Base-by-base conservation (phyloP, 2,329 filamentous ascomycete genomes). In the Aspergillus awamori region DNA sequence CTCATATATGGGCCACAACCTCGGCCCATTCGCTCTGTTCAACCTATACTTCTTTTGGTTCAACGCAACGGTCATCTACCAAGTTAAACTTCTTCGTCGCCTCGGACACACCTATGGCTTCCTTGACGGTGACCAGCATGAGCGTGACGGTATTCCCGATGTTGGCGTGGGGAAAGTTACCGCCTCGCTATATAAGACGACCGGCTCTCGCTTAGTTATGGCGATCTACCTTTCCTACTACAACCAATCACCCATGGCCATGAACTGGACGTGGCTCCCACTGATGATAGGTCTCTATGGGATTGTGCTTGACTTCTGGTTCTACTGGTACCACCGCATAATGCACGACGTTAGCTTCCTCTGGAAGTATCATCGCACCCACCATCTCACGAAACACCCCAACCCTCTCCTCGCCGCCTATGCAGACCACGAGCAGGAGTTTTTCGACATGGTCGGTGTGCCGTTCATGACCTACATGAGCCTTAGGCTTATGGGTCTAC, bases 241-340 rank as follows among this genome's bases (percentile, higher is more conserved):
- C 10, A 53, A 59, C 11, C 53, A 59, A 30, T 22, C 53, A 30
- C 62, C 62, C 6, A 38, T 49, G 5, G 38, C 45, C 6, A 59
- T 64, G 30, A 43, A 41, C 20, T 65, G 63, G 62, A 13, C 48
- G 43, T 64, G 64, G 64, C 62, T 62, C 28, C 59, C 60, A 30
- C 57, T 64, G 3, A 48, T 61, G 43, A 62, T 61, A 8, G 59
- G 59, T 13, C 54, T 64, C 15, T 66, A 66, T 20, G 62, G 57
- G 1, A 57, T 66, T 30, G 51, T 63, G 24, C 62, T 66, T 24
- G 64, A 66, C 48, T 64, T 66, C n/a, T 66, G 64, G 64, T 66
- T 62, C 56, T 66, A 66, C 22, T 60, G 59, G 52, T 66, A 64
- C 15, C 64, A 66, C 43, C 62, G 64, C 15, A 26, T 59, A 3